Base-by-base conservation (phyloP, 208 protist species). In the Balamuthia mandrillaris region DNA sequence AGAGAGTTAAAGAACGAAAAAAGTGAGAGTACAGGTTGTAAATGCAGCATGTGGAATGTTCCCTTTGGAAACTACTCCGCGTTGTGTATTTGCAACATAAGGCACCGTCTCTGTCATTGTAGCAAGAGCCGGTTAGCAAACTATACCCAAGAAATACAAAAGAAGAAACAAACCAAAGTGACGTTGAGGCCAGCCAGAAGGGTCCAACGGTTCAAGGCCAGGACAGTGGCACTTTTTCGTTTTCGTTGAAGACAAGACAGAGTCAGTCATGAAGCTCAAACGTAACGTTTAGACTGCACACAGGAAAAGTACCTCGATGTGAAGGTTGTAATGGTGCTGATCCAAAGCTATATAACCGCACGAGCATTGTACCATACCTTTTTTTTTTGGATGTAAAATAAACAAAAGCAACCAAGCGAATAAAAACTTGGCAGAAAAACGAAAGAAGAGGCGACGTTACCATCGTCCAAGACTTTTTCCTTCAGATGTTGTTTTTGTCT, bases 51-150 rank as follows among this genome's bases (percentile, higher is more conserved):
- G 24, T 3, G 42, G 39, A 29, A 74, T 74, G 37, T 35, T 29
- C 4, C 63, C 63, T 41, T 74, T 74, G 63, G 63, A 74, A 6
- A 74, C 63, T 0, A 74, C 63, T 21, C 39, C 63, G 31, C 63
- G 63, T 41, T 74, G 63, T 9, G 63, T 74, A 10, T 47, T 29
- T 18, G 37, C 35, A 21, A 74, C 63, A 41, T 74, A 74, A n/a
- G 63, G 63, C 18, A 74, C 63, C 3, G 63, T 74, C 39, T 74
- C 63, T n/a, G n/a, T n/a, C n/a, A n/a, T n/a, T n/a, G n/a, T n/a
- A n/a, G n/a, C n/a, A n/a, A n/a, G n/a, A n/a, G n/a, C n/a, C n/a
- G n/a, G n/a, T n/a, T n/a, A n/a, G n/a, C n/a, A n/a, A n/a, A n/a
- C n/a, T n/a, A n/a, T n/a, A n/a, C n/a, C n/a, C n/a, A n/a, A n/a